Percentiles rank a stretch among this genome's conserved stretches.
These are phyloP conservation scores for Prototheca wickerhamii DNA, from an alignment of 163 green algal species.

Conservation along the genomic window DNA sequence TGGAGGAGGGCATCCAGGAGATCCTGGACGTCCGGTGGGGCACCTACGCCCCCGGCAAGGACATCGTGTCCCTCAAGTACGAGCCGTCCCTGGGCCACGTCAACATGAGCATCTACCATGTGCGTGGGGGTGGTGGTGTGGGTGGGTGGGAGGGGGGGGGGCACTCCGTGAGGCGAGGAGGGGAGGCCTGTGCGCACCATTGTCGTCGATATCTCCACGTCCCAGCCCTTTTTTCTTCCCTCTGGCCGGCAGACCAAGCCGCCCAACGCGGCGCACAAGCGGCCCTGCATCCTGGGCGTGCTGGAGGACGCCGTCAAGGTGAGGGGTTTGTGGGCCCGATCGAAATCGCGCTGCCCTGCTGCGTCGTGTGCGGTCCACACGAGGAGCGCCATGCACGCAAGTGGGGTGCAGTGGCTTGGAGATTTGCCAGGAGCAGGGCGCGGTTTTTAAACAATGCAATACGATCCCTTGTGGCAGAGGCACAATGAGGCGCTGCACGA, in stretches of 20 bases:
- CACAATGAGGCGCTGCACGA: conserved; percentile 9
- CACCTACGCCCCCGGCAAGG: too few species aligned
- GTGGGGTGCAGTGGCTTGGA: too few species aligned
- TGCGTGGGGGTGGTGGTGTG: too few species aligned
- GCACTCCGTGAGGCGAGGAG: too few species aligned
- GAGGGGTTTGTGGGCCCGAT: not conserved
- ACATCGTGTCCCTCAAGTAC: too few species aligned
- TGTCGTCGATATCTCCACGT: not conserved
- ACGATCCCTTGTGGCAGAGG: not conserved
- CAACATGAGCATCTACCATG: too few species aligned
- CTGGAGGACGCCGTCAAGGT: conserved; percentile 21
- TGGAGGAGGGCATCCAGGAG: conserved; percentile 10
- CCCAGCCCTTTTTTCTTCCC: not conserved
- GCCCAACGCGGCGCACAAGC: conserved; percentile 25
- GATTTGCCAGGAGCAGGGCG: too few species aligned
- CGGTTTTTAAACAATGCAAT: too few species aligned
- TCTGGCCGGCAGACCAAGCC: conserved; percentile 1
- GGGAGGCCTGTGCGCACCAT: too few species aligned
- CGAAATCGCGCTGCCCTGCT: not conserved
- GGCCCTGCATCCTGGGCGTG: conserved; percentile 19
- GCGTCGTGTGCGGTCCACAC: too few species aligned
- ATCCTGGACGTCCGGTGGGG: conserved; percentile 13
- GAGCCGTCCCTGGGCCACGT: conserved; percentile 11
- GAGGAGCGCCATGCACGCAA: too few species aligned
- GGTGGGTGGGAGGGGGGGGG: too few species aligned